Conservation (phyloP, 768 basidiomycete species). For the Tulasnella sp. region DNA sequence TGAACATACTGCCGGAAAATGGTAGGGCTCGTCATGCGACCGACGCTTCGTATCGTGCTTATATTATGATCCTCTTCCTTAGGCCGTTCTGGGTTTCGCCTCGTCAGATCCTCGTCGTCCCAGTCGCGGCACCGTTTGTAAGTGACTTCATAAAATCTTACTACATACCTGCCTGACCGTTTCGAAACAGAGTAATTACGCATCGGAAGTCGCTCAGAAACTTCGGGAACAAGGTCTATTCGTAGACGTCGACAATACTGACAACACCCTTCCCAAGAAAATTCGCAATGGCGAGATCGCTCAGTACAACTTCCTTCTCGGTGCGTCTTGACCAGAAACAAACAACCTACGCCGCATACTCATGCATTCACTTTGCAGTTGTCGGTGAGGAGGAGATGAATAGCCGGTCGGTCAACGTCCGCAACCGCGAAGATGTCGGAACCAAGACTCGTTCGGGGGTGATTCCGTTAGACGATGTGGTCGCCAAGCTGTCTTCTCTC, state of each 20-base stretch:
- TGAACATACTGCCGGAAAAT: conserved; percentile 96
- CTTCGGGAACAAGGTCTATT: conserved; percentile 63
- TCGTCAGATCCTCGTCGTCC: conserved; percentile 90
- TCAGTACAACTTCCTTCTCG: conserved; percentile 96
- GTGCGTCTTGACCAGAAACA: conserved; percentile 37
- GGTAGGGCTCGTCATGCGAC: conserved; percentile 38
- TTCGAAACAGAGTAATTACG: conserved; percentile 68
- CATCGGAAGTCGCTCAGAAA: conserved; percentile 60
- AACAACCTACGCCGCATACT: background rate
- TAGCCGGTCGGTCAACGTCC: conserved; percentile 78
- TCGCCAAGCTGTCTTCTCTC: conserved; percentile 56
- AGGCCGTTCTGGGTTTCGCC: conserved; percentile 99
- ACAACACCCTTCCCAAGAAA: conserved; percentile 92
- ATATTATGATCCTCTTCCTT: background rate
- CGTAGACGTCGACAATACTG: conserved; percentile 85
- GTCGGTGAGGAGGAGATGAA: conserved; percentile 92
- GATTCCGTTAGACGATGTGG: conserved; percentile 53
- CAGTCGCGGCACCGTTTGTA: conserved; percentile 82
- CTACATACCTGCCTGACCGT: background rate
- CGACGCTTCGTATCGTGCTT: background rate
- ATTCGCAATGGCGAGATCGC: conserved; percentile 94
- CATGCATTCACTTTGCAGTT: conserved; percentile 38
- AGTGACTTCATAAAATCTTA: conserved; percentile 26
- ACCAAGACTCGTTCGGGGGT: conserved; percentile 72
- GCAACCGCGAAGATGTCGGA: conserved; percentile 89